Base-by-base conservation (phyloP, 139 green algal species). In the Nannochloris sp. region DNA sequence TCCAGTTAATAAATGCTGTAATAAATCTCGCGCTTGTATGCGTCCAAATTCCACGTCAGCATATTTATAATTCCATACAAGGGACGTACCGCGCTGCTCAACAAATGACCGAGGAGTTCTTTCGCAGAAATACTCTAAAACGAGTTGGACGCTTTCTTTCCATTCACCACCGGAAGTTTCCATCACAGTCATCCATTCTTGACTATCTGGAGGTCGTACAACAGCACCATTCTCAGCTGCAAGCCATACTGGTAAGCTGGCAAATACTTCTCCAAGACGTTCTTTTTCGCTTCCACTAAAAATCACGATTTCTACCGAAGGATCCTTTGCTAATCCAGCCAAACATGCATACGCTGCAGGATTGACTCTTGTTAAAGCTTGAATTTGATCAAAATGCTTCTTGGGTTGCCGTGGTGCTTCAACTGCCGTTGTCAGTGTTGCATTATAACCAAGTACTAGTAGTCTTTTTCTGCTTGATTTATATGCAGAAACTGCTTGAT, bases 1-100 rank as follows among this genome's bases (percentile, higher is more conserved):
- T 1, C 95, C 94, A 2, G 91, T 97, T 84, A 92, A 96, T 68
- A 99, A 83, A 77, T 99, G 95, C 87, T 99, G 90, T 65, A 93
- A 68, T 63, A 89, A 62, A 65, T 87, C 83, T 4, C 72, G 48
- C n/a, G 78, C 78, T 68, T 83, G 74, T 9, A 82, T 67, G 32
- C 76, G 72, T 1, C 87, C 89, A 79, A 96, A 97, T 80, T 96
- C 88, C n/a, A 90, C 73, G 56, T 96, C 88, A 71, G 91, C 84
- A 70, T 73, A 82, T 65, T 96, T 96, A 82, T 95, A 97, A 81
- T 97, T 97, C 94, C 94, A 99, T 37, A 99, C 92, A 35, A 99
- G 70, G 31, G 71, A 89, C 9, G 91, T 98, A 62, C 97, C 94
- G 3, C 94, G 74, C 25, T 78, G 70, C 71, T 98, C 89, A 42